Evolutionary conservation across 345 rosid species (phyloP), one percentile per base, ranked within the genome.

Genomic region (Hypericum androsaemum): DNA sequence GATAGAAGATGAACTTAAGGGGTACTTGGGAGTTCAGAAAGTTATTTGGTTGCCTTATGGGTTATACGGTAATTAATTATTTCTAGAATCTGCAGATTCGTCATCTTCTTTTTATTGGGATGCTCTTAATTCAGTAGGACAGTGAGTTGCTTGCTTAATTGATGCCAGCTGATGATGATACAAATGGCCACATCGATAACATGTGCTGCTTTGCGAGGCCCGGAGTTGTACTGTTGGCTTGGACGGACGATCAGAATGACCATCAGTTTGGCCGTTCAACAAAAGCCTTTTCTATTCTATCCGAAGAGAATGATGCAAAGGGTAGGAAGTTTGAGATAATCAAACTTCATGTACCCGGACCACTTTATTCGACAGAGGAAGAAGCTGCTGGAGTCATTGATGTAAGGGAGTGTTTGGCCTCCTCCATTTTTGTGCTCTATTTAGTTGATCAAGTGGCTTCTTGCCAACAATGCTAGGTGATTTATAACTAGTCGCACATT

Each of bases 141-240:
- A 22, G 4, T 4, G n/a, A n/a, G n/a, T n/a, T n/a, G n/a, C n/a
- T n/a, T n/a, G n/a, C n/a, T n/a, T n/a, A n/a, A n/a, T n/a, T n/a
- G n/a, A n/a, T n/a, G n/a, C n/a, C 82, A 90, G 96, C 96, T 63
- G 98, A 88, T 72, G 95, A 92, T 66, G 98, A 92, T 68, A 92
- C 98, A 32, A 92, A 92, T 52, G 98, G 98, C 13, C 98, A 88
- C 59, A 80, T 92, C 50, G 96, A 92, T 66, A 92, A 85, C 64
- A 81, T 88, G 88, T 88, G 97, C 71, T 92, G 98, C 68, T 92
- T 92, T 58, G 86, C 61, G 7, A 81, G 68, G 77, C 98, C 97
- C 5, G 94, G 95, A 59, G 88, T 75, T 53, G 96, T 92, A 56
- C 56, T 92, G 57, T 54, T 88, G 59, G 78, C 97, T 3, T 88